These are phyloP conservation scores for Gypsophila paniculata DNA, from an alignment of 179 eudicot species.

Conservation along the genomic window DNA sequence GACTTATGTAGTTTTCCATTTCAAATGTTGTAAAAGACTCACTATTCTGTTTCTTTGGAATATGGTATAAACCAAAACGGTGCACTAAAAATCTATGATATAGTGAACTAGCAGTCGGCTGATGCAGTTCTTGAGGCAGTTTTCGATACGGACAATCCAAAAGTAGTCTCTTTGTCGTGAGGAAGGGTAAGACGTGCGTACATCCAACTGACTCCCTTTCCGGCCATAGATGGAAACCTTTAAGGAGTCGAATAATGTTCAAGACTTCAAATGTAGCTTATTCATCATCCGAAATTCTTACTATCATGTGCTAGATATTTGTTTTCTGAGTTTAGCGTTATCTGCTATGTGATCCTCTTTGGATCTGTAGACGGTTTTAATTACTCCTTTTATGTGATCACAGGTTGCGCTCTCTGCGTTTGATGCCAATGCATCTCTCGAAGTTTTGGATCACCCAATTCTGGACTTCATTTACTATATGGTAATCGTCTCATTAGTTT, in stretches of 20 bases:
- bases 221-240: no score
- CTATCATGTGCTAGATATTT: no score
- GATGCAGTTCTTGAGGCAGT: no score
- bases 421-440: constrained; percentile 68
- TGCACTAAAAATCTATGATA: not conserved
- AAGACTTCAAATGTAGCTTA: no score
- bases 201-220: not conserved
- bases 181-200: no score
- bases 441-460: constrained; percentile 78
- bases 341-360: not conserved
- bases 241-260: no score
- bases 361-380: not conserved
- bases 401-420: constrained; percentile 79
- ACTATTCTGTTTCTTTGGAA: no score
- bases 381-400: constrained; percentile 12
- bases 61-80: no score
- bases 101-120: not conserved
- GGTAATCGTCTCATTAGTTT: constrained; percentile 37
- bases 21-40: no score
- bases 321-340: not conserved
- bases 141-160: no score
- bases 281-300: no score
- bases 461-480: constrained; percentile 68
- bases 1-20: not conserved
- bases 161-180: no score